Percentiles rank a stretch among this genome's conserved stretches.
These are phyloP conservation scores for Neurospora africana DNA, from an alignment of 495 filamentous ascomycete species.

Conservation along the genomic window DNA sequence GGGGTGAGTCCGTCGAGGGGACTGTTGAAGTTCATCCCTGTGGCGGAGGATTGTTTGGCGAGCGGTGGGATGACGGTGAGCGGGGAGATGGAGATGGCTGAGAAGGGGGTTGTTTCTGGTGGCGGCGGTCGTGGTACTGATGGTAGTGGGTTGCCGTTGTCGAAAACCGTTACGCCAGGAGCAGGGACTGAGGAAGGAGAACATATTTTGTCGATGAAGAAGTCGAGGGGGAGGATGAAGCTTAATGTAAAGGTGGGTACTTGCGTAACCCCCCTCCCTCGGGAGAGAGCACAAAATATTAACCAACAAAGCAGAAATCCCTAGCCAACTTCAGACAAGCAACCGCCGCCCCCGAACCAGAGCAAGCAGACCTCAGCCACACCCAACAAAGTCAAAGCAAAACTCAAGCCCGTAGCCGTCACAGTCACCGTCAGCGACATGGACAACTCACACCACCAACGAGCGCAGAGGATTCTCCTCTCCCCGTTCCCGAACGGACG, in stretches of 20 bases:
- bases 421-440: not conserved
- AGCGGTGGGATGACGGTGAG: conserved; percentile 57
- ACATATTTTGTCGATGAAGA: not conserved
- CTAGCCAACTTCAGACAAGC: conserved; percentile 11
- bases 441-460: conserved; percentile 14
- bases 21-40: conserved; percentile 57
- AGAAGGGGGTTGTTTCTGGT: conserved; percentile 17
- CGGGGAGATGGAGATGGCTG: conserved; percentile 54
- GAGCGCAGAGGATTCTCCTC: conserved; percentile 14
- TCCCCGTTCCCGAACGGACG: conserved; percentile 10
- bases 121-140: not conserved
- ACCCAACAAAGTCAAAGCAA: not conserved
- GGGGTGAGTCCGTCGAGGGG: conserved; percentile 54
- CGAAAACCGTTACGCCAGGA: not conserved
- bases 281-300: not conserved
- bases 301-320: conserved; percentile 3
- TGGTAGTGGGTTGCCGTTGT: not conserved
- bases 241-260: conserved; percentile 18
- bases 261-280: no score
- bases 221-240: conserved; percentile 16
- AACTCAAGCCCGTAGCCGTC: not conserved
- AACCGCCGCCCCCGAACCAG: conserved; percentile 2
- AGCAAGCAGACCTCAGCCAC: not conserved
- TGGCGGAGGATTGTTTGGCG: conserved; percentile 60
- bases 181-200: not conserved